Base-by-base conservation (phyloP, 441 rosid species). In the Cnidoscolus chayamansa region DNA sequence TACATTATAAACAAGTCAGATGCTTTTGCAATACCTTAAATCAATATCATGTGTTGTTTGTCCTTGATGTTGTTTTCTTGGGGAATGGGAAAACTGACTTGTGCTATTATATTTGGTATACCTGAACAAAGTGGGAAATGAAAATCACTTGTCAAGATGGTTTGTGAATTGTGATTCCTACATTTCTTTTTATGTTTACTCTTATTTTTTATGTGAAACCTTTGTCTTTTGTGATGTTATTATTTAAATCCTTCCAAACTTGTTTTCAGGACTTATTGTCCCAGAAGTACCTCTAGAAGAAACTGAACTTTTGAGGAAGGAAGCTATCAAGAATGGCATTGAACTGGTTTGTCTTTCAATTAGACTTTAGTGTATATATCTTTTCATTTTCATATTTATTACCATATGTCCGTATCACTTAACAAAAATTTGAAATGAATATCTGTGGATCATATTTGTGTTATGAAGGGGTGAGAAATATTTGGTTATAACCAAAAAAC, bases 241-340 rank as follows among this genome's bases (percentile, higher is more conserved):
- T n/a, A 45, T 35, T 25, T 61, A 16, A 45, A 66, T 60, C 37
- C 53, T 65, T 80, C 62, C 32, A 1, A 7, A 65, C 53, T 54
- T 67, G 35, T 76, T 78, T 68, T 71, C 86, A 95, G 99, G 98
- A 45, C 96, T 95, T 81, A 89, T 93, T 59, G 97, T 95, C 65
- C 96, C 95, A 51, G 99, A 90, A 83, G 96, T 94, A 76, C 98
- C 97, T 76, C 75, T 94, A 8, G 99, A 92, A 77, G 98, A 94
- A 86, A 86, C 96, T 63, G 90, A 86, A 76, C 67, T 81, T 77
- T 74, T 95, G 78, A 87, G 92, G 70, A 83, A 68, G 48, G 96
- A 84, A 85, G 93, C 97, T 75, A 53, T 67, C 25, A 87, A 86
- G 83, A 74, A 88, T 63, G 80, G 84, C 35, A 89, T 95, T 78